Percentiles rank a stretch among this genome's conserved stretches.
phyloP scores from a whole-genome alignment of 805 yeast genomes.

The Kodamaea nitidulidarum region DNA sequence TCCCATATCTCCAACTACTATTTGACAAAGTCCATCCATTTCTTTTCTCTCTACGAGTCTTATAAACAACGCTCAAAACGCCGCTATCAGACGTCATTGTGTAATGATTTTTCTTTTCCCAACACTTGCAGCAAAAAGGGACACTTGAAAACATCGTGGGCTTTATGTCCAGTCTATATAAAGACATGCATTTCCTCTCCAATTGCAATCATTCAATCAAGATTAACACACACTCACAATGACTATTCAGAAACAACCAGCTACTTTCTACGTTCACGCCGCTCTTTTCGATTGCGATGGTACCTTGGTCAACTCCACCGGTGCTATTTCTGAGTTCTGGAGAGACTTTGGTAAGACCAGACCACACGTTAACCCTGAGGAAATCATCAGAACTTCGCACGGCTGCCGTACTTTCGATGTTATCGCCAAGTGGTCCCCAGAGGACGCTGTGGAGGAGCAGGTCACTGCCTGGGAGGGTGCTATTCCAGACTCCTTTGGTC shows the following conservation, averaged over 20 bases:
- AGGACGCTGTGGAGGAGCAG: slow-evolving; percentile 62
- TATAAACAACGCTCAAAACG: background rate
- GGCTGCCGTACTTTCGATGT: slow-evolving; percentile 84
- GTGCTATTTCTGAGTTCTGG: slow-evolving; percentile 83
- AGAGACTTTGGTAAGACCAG: slow-evolving; percentile 62
- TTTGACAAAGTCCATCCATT: too few species aligned
- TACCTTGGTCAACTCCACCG: slow-evolving; percentile 77
- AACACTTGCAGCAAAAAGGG: background rate
- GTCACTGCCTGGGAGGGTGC: slow-evolving; percentile 64
- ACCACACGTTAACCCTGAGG: slow-evolving; percentile 64
- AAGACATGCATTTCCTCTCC: background rate
- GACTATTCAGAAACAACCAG: slow-evolving; percentile 40
- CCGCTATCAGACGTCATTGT: background rate
- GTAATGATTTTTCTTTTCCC: background rate
- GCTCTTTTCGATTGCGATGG: slow-evolving; percentile 84
- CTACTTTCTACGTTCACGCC: slow-evolving; percentile 40
- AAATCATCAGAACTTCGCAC: slow-evolving; percentile 70
- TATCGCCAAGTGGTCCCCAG: slow-evolving; percentile 69
- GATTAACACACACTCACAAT: slow-evolving; percentile 8
- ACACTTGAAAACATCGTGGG: background rate
- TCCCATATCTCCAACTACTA: too few species aligned
- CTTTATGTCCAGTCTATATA: slow-evolving; percentile 3
- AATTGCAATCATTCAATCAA: background rate
- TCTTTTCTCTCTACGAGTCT: too few species aligned
- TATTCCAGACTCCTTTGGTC: slow-evolving; percentile 69